Conservation (phyloP, 257 asterid genomes). For the Cordia subcordata region DNA sequence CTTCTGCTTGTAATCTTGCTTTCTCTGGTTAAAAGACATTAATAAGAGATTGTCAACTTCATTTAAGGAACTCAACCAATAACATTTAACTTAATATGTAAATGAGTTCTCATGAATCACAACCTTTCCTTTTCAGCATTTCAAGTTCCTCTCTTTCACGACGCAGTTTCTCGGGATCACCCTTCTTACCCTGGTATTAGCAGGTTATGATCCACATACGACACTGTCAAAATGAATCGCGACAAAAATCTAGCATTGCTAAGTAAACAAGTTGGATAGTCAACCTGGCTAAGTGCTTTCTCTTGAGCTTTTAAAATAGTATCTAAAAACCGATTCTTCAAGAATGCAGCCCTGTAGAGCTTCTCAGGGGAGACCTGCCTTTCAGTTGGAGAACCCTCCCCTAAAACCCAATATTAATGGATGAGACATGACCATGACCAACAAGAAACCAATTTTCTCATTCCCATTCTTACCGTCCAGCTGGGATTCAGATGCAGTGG, state of each 20-base stretch:
- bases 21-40: slow-evolving; percentile 39
- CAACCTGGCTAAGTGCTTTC: slow-evolving; percentile 53
- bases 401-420: slow-evolving; percentile 45
- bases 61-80: too few species aligned
- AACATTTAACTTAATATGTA: not conserved
- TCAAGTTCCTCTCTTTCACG: slow-evolving; percentile 71
- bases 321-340: slow-evolving; percentile 71
- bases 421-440: slow-evolving; percentile 11
- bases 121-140: slow-evolving; percentile 68
- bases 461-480: slow-evolving; percentile 46
- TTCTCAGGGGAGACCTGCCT: slow-evolving; percentile 82
- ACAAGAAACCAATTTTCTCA: slow-evolving; percentile 10
- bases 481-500: slow-evolving; percentile 55
- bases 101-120: not conserved
- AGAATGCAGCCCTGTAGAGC: slow-evolving; percentile 77
- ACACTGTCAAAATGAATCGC: slow-evolving; percentile 2
- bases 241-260: slow-evolving; percentile 9
- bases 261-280: slow-evolving; percentile 5
- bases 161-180: slow-evolving; percentile 57
- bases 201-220: slow-evolving; percentile 4
- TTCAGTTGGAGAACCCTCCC: slow-evolving; percentile 63
- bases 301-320: slow-evolving; percentile 73
- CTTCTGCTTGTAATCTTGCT: slow-evolving; percentile 78
- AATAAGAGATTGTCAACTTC: too few species aligned
- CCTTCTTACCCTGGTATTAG: slow-evolving; percentile 47